Percentiles rank a stretch among this genome's conserved stretches.
Conservation (phyloP, 2,329 filamentous ascomycete species). For the Stachybotrys chlorohalonatus region DNA sequence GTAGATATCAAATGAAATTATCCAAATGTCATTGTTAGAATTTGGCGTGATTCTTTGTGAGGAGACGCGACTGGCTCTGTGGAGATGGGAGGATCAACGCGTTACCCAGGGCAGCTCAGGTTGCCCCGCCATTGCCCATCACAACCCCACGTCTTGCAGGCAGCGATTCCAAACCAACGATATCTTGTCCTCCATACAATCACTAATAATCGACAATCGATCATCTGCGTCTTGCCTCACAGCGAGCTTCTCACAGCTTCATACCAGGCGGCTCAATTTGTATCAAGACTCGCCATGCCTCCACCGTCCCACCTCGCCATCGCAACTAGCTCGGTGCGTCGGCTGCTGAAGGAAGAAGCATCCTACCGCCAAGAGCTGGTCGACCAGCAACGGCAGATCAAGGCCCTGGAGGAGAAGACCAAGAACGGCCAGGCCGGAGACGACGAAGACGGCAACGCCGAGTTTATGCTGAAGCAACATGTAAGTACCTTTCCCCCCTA, state of each 20-base stretch:
- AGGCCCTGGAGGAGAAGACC: slow-evolving; percentile 56
- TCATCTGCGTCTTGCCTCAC: background rate
- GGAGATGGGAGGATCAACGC: background rate
- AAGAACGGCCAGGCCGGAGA: slow-evolving; percentile 33
- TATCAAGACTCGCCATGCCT: slow-evolving; percentile 49
- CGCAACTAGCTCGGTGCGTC: slow-evolving; percentile 67
- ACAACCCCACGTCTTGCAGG: slow-evolving; percentile 1
- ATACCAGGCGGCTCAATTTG: background rate
- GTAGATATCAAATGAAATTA: background rate
- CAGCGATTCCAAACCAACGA: background rate
- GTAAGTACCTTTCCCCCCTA: slow-evolving; percentile 37
- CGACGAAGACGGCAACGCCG: slow-evolving; percentile 59
- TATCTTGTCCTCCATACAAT: too few relatives aligned
- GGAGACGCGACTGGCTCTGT: background rate
- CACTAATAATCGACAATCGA: too few relatives aligned
- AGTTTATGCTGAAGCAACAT: slow-evolving; percentile 78
- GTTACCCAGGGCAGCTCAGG: background rate
- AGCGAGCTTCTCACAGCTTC: background rate
- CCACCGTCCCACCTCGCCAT: slow-evolving; percentile 70
- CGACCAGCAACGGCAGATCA: slow-evolving; percentile 63
- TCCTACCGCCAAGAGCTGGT: slow-evolving; percentile 83
- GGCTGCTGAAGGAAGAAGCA: slow-evolving; percentile 83
- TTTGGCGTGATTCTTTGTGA: background rate
- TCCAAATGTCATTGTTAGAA: too few relatives aligned
- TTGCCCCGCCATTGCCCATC: background rate